Evolutionary conservation across 192 early-diverging fungal species (phyloP).

Genomic region (Phycomyces blakesleeanus): DNA sequence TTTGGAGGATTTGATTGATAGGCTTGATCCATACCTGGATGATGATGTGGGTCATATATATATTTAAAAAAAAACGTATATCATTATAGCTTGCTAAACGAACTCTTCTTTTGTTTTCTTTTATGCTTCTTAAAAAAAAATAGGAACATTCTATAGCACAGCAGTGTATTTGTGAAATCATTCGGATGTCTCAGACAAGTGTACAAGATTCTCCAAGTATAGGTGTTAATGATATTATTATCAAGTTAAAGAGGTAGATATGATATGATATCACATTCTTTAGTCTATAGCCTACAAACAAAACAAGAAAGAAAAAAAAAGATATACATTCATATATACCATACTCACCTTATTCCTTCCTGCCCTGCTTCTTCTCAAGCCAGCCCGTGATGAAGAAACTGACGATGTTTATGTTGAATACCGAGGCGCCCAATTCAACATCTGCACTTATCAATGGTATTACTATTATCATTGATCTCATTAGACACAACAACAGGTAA

Average conservation of each 20-base stretch:
- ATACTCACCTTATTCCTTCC: background rate
- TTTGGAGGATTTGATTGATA: slow-evolving; percentile 71
- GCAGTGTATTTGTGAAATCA: slow-evolving; percentile 40
- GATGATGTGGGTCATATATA: slow-evolving; percentile 55
- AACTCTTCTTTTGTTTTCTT: background rate
- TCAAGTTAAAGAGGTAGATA: slow-evolving; percentile 33
- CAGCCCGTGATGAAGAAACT: slow-evolving; percentile 74
- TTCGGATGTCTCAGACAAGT: slow-evolving; percentile 39
- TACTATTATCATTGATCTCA: slow-evolving; percentile 95
- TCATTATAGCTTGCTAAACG: too few species aligned
- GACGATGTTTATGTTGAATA: slow-evolving; percentile 84
- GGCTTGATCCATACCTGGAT: slow-evolving; percentile 76
- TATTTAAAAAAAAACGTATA: too few species aligned
- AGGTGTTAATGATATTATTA: slow-evolving; percentile 33
- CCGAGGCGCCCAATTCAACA: slow-evolving; percentile 69
- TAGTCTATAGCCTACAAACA: too few species aligned
- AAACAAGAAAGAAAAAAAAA: too few species aligned
- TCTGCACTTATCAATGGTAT: slow-evolving; percentile 92
- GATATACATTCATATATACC: too few species aligned
- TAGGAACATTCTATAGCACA: slow-evolving; percentile 40
- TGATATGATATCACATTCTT: too few species aligned
- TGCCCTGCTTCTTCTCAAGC: slow-evolving; percentile 36
- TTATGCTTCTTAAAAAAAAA: background rate
- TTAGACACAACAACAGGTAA: slow-evolving; percentile 93
- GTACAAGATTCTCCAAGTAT: slow-evolving; percentile 32